Conservation (phyloP, 1,284 basidiomycete genomes). For the Cronartium ribicola region DNA sequence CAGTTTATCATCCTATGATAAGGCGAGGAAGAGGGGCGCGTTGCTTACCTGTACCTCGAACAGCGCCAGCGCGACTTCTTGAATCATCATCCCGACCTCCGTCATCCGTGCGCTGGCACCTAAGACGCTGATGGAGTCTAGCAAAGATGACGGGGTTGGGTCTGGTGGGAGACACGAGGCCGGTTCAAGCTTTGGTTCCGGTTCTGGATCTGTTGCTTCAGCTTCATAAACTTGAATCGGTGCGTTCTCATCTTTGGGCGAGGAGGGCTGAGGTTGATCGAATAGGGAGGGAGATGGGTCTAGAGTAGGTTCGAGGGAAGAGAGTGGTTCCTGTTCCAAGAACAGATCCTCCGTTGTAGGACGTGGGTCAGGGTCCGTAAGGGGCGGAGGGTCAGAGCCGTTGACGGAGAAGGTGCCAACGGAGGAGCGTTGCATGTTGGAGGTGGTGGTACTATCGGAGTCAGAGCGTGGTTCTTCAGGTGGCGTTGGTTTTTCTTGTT, state of each 20-base stretch:
- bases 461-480: slow-evolving; percentile 1
- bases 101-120: slow-evolving; percentile 14
- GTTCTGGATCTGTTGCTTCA: not conserved
- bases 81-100: slow-evolving; percentile 20
- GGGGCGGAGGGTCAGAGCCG: not conserved
- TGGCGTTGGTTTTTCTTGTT: not conserved
- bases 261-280: not conserved
- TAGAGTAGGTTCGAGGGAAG: not conserved
- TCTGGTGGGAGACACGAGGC: not conserved
- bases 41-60: slow-evolving; percentile 25
- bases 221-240: not conserved
- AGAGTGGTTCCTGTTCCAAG: not conserved
- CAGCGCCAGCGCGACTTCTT: slow-evolving; percentile 16
- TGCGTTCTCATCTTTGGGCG: not conserved
- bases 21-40: not conserved
- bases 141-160: not conserved
- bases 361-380: not conserved
- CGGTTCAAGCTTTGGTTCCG: not conserved
- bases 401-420: not conserved
- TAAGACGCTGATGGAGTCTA: slow-evolving; percentile 10
- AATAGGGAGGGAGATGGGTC: not conserved
- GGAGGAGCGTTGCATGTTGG: slow-evolving; percentile 3
- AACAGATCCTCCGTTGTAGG: not conserved
- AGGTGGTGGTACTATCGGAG: slow-evolving; percentile 2
- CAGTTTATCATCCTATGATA: not conserved